These are phyloP conservation scores for Psilocybe subaeruginosa DNA, from an alignment of 768 basidiomycete genomes.

Conservation along the genomic window DNA sequence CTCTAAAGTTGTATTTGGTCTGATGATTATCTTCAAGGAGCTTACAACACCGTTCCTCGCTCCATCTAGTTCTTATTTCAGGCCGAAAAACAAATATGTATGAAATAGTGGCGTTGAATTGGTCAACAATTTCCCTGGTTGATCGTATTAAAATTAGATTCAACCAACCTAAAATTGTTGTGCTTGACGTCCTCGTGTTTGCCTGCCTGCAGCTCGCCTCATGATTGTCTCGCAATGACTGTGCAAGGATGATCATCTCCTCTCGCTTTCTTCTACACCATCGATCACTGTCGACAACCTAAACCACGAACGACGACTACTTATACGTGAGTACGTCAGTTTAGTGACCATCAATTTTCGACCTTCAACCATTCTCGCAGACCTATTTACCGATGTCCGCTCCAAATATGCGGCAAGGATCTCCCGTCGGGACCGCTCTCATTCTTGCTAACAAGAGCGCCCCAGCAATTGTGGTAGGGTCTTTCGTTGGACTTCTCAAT, in stretches of 20 bases:
- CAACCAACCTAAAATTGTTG: not conserved
- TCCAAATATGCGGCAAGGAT: not conserved
- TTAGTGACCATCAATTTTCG: not conserved
- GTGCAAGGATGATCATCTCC: not conserved
- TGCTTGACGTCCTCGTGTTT: not conserved
- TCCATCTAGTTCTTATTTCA: too few species aligned
- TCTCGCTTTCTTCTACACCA: not conserved
- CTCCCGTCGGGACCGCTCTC: constrained; percentile 2
- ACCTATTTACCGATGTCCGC: not conserved
- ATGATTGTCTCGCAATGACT: not conserved
- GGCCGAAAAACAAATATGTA: too few species aligned
- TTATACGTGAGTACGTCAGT: not conserved
- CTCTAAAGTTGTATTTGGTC: too few species aligned
- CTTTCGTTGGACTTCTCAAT: not conserved
- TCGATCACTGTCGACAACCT: not conserved
- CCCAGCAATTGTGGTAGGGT: constrained; percentile 6
- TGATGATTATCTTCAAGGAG: too few species aligned
- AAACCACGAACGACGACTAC: not conserved
- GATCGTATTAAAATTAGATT: not conserved
- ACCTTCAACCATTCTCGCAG: not conserved
- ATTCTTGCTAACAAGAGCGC: constrained; percentile 2
- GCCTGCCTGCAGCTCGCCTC: not conserved
- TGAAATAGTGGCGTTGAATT: too few species aligned
- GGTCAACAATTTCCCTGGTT: too few species aligned
- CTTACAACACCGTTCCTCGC: too few species aligned